These are phyloP conservation scores for Nicotiana paniculata DNA, from an alignment of 257 asterid genomes.

Conservation along the genomic window DNA sequence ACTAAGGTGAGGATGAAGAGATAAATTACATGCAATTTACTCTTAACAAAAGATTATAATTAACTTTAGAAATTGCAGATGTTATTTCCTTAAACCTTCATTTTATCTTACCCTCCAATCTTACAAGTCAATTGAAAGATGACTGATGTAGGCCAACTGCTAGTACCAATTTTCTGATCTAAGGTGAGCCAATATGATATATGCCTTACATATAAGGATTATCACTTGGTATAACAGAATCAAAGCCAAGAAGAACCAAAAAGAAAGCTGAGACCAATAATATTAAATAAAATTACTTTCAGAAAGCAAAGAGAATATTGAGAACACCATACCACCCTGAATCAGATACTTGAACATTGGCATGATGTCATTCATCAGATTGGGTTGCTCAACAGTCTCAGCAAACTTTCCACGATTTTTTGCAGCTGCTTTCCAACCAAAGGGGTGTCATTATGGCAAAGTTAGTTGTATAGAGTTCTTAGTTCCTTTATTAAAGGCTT, in stretches of 20 bases:
- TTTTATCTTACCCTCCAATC: neutral
- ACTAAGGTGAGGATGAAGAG: neutral
- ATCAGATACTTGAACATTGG: conserved; percentile 70
- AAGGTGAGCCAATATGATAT: neutral
- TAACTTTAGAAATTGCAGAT: neutral
- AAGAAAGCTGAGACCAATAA: neutral
- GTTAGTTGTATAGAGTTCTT: conserved; percentile 23
- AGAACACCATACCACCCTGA: conserved; percentile 48
- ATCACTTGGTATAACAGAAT: neutral
- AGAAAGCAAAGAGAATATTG: neutral
- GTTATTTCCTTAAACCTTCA: neutral
- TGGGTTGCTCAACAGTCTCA: conserved; percentile 25
- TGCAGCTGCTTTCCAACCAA: conserved; percentile 36
- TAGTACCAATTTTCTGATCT: neutral
- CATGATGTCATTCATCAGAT: conserved; percentile 33
- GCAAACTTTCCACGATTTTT: conserved; percentile 33
- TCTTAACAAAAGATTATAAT: neutral
- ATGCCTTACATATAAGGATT: neutral
- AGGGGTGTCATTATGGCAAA: conserved; percentile 34
- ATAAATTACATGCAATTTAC: neutral
- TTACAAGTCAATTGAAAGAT: neutral
- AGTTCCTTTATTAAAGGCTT: conserved; percentile 27
- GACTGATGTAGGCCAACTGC: neutral
- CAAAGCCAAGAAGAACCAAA: neutral
- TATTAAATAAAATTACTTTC: neutral